phyloP scores from a whole-genome alignment of 768 basidiomycete genomes.

The Kwoniella sp. region DNA sequence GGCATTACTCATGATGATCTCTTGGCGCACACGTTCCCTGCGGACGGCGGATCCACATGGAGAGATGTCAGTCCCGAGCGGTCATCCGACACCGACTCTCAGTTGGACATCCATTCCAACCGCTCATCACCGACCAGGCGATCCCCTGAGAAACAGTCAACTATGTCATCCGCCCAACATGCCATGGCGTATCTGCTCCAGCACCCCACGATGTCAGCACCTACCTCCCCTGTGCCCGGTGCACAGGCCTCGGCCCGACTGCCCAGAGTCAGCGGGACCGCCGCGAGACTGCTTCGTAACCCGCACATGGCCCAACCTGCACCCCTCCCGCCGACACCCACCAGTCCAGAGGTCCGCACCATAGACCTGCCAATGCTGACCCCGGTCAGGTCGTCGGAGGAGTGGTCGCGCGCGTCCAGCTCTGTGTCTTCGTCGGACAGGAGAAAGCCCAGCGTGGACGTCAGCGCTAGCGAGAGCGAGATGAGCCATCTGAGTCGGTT shows the following conservation, averaged over 20 bases:
- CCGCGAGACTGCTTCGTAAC: conserved; percentile 6
- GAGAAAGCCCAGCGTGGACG: conserved; percentile 3
- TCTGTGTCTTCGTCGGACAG: background rate
- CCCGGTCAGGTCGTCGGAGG: conserved; percentile 11
- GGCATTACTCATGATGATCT: conserved; percentile 7
- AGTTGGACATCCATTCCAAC: conserved; percentile 2
- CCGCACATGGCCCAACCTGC: conserved; percentile 4
- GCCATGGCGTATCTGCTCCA: conserved; percentile 11
- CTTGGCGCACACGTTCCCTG: too few relatives aligned
- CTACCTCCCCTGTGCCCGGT: conserved; percentile 23
- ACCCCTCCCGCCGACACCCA: conserved; percentile 17
- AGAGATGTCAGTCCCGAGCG: conserved; percentile 5
- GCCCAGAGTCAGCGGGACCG: too few relatives aligned
- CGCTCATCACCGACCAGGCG: conserved; percentile 8
- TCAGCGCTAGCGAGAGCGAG: conserved; percentile 4
- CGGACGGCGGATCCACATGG: conserved; percentile 8
- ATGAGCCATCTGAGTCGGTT: too few relatives aligned
- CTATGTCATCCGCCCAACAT: conserved; percentile 4
- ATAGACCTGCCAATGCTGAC: conserved; percentile 28
- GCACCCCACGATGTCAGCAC: conserved; percentile 31
- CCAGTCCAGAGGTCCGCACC: conserved; percentile 21
- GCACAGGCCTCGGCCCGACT: too few relatives aligned
- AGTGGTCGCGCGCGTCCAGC: conserved; percentile 7
- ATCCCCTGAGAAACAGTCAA: conserved; percentile 1
- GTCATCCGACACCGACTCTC: background rate